phyloP scores from a whole-genome alignment of 768 basidiomycete species.

The Tulasnella sp. region DNA sequence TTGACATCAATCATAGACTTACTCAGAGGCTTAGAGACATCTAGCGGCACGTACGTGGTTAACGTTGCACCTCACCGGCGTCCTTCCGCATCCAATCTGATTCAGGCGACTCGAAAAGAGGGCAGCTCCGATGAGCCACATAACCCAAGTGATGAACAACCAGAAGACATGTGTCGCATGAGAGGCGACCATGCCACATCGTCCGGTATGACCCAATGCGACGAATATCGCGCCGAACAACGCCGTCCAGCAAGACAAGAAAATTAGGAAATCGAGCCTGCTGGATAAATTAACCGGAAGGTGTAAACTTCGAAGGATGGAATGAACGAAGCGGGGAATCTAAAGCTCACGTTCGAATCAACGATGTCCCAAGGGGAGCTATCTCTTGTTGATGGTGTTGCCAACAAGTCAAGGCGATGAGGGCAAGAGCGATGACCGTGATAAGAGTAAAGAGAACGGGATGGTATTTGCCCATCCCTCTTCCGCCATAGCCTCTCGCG shows the following conservation, averaged over 20 bases:
- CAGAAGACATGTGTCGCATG: background rate
- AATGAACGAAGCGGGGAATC: background rate
- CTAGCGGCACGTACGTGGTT: background rate
- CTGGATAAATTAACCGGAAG: background rate
- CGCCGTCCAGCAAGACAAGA: background rate
- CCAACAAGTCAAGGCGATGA: background rate
- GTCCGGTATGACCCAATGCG: background rate
- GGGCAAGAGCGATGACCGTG: background rate
- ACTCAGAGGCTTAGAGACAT: background rate
- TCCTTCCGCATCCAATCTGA: background rate
- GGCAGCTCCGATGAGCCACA: background rate
- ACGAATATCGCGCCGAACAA: background rate
- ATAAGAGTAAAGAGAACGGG: background rate
- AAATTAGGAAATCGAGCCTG: background rate
- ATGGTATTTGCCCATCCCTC: background rate
- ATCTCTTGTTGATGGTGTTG: background rate
- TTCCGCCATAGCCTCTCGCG: background rate
- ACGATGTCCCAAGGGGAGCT: background rate
- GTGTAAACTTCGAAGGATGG: background rate
- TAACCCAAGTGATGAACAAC: background rate
- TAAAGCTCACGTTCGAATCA: background rate
- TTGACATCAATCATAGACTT: background rate
- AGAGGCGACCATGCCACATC: background rate
- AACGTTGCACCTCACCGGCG: background rate
- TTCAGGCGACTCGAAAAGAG: background rate